These are phyloP conservation scores for Capronia epimyces DNA, from an alignment of 2,329 filamentous ascomycete species.

Conservation along the genomic window DNA sequence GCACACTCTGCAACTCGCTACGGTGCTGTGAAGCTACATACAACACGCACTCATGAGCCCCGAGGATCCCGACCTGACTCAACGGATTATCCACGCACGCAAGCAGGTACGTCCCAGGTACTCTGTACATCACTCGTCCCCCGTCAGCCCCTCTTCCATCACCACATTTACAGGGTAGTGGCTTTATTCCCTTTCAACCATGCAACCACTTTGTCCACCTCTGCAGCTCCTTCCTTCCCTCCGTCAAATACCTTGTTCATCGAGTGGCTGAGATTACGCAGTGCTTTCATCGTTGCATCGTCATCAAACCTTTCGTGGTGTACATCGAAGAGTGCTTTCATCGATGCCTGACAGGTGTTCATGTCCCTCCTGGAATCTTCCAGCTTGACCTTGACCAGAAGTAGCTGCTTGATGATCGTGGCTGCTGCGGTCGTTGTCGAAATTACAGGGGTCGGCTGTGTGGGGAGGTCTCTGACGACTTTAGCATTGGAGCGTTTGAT, in stretches of 20 bases:
- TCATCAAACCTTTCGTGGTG: conserved; percentile 14
- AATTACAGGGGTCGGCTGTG: background rate
- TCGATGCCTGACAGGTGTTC: conserved; percentile 18
- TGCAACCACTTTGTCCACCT: conserved; percentile 12
- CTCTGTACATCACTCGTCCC: too few relatives aligned
- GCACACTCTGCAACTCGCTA: too few relatives aligned
- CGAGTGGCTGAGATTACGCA: conserved; percentile 14
- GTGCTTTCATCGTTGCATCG: conserved; percentile 14
- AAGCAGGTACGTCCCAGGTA: background rate
- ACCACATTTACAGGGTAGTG: background rate
- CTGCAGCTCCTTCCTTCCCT: conserved; percentile 14
- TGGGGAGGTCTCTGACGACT: background rate
- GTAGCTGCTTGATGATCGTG: conserved; percentile 12
- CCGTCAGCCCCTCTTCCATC: background rate
- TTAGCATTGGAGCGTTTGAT: background rate
- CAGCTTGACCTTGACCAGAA: conserved; percentile 17
- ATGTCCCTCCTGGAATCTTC: conserved; percentile 11
- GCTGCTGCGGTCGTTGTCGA: background rate
- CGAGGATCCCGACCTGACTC: too few relatives aligned
- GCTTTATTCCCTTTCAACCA: conserved; percentile 6
- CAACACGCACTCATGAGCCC: too few relatives aligned
- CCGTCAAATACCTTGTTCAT: conserved; percentile 21
- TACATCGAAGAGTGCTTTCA: conserved; percentile 21
- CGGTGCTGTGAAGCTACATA: too few relatives aligned
- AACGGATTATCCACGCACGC: background rate